phyloP scores from a whole-genome alignment of 495 filamentous ascomycete genomes.

The Penicillium longicatenatum region DNA sequence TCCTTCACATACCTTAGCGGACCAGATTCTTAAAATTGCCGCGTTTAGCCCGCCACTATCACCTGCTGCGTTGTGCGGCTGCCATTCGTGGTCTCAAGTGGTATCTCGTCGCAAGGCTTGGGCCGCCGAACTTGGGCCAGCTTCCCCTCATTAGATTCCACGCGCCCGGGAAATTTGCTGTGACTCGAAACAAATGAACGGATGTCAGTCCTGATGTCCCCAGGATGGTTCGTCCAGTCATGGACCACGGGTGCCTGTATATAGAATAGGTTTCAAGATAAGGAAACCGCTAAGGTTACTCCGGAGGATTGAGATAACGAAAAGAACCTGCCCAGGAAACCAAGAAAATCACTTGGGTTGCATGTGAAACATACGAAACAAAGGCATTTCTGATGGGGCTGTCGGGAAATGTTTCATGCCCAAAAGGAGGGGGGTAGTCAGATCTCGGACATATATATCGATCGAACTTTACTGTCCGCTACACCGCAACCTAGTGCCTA shows the following conservation, averaged over 20 bases:
- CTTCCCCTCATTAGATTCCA: background rate
- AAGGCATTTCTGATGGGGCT: conserved; percentile 11
- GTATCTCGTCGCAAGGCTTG: conserved; percentile 8
- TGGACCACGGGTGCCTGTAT: too few relatives aligned
- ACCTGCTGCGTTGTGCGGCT: conserved; percentile 21
- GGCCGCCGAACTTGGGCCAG: background rate
- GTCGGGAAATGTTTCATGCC: conserved; percentile 2
- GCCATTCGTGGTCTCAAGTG: conserved; percentile 14
- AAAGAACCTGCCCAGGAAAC: too few relatives aligned
- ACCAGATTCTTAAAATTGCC: background rate
- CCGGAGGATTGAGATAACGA: background rate
- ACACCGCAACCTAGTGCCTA: conserved; percentile 8
- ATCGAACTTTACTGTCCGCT: conserved; percentile 1
- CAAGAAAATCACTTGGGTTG: background rate
- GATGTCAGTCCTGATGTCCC: too few relatives aligned
- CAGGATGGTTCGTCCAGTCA: too few relatives aligned
- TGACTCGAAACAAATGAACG: too few relatives aligned
- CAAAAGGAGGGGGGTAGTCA: background rate
- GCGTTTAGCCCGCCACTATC: conserved; percentile 2
- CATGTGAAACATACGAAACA: conserved; percentile 9
- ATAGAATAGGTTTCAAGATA: too few relatives aligned
- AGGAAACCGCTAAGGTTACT: too few relatives aligned
- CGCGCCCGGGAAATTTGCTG: too few relatives aligned
- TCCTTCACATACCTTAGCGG: background rate
- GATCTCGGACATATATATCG: conserved; percentile 7